Base-by-base conservation (phyloP, 1,139 yeast species). In the Sugiyamaella pinicola region DNA sequence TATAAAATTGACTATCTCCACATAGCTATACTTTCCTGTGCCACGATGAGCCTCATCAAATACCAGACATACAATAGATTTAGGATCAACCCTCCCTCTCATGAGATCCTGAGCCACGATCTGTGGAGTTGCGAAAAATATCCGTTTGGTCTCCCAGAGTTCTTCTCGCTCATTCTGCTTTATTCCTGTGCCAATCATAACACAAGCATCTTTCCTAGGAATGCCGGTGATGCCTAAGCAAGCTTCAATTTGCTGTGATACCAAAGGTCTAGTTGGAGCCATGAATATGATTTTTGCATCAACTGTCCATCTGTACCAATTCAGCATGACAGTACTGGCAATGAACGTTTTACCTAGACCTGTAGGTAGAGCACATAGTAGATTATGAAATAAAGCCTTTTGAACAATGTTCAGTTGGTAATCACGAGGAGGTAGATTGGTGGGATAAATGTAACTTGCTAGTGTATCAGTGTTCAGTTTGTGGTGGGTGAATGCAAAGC, bases 311-410 rank as follows among this genome's bases (percentile, higher is more conserved):
- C 96, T 73, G 61, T 80, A 83, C 71, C 80, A 95, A 66, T 95
- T 95, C 54, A 91, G 76, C 89, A 95, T 95, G 26, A 93, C 95
- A 0, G 96, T 85, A 40, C 95, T 84, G 1, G 99, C 98, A 63
- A 95, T 90, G 61, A 95, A 90, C 0, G 99, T 95, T 70, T 95
- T 95, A 45, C 99, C 99, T 68, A 91, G 76, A 60, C 99, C 99
- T 0, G 99, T 95, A 0, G 99, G 99, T 24, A 95, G 78, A 0
- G 98, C 96, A 62, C 95, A 93, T 40, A 95, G 73, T 3, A 85
- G 69, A 65, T 95, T 95, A 58, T 84, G 77, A 63, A 80, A 83
- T 47, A 95, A 73, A 0, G 97, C 85, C 54, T 82, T 78, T 48
- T 76, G 74, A 2, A 90, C 90, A 55, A 93, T 90, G 58, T 84